Percentiles rank a stretch among this genome's conserved stretches.
These are phyloP conservation scores for Tetrapisispora nanseiensis DNA, from an alignment of 805 yeast species.

Conservation along the genomic window DNA sequence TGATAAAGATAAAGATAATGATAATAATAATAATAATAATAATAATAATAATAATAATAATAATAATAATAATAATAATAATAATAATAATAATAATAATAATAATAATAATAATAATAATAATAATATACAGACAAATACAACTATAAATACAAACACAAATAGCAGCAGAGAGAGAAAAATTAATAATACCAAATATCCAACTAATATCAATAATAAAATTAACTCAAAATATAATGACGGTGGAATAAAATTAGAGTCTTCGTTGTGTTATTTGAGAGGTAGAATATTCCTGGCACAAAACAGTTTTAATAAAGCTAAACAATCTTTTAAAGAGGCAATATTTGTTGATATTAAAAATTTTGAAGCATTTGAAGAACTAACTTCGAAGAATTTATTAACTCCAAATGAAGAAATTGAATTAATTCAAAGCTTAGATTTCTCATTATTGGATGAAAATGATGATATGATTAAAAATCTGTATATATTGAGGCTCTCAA, in stretches of 20 bases:
- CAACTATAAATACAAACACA: too few relatives aligned
- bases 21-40: not conserved
- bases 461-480: constrained; percentile 69
- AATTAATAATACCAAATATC: too few relatives aligned
- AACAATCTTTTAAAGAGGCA: constrained; percentile 80
- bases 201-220: not conserved
- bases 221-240: constrained; percentile 30
- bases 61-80: not conserved
- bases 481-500: constrained; percentile 63
- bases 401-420: constrained; percentile 87
- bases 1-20: not conserved
- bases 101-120: too few relatives aligned
- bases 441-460: constrained; percentile 57
- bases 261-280: constrained; percentile 75
- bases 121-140: too few relatives aligned
- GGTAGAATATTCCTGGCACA: constrained; percentile 78
- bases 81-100: not conserved
- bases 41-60: not conserved
- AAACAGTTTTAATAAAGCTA: constrained; percentile 77
- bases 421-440: constrained; percentile 51
- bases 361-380: constrained; percentile 81
- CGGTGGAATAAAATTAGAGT: constrained; percentile 80
- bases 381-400: constrained; percentile 60
- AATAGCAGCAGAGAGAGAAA: too few relatives aligned
- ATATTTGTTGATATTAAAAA: constrained; percentile 81